Percentiles rank a stretch among this genome's conserved stretches.
These are phyloP conservation scores for Ustilago trichophora DNA, from an alignment of 1,284 basidiomycete genomes.

Conservation along the genomic window DNA sequence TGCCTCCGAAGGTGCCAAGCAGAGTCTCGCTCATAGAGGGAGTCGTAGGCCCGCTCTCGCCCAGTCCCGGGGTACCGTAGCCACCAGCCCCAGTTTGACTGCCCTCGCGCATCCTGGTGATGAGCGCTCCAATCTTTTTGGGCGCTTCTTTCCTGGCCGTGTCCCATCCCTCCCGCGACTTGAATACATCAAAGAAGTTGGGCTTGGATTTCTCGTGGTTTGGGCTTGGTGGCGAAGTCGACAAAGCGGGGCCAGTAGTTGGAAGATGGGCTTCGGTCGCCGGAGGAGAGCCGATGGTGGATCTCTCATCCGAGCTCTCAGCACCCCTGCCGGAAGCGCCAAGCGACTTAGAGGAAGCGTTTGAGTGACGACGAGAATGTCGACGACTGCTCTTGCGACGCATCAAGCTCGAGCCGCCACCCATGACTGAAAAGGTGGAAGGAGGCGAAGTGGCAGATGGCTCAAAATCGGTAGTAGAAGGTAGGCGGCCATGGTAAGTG, in stretches of 20 bases:
- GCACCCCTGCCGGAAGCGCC: conserved; percentile 13
- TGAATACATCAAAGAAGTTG: conserved; percentile 58
- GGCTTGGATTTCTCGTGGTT: conserved; percentile 23
- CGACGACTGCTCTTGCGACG: conserved; percentile 35
- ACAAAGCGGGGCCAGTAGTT: conserved; percentile 4
- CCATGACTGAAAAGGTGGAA: conserved; percentile 6
- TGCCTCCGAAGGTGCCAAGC: conserved; percentile 26
- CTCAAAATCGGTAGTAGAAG: conserved; percentile 15
- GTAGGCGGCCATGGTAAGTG: conserved; percentile 7
- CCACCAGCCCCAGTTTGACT: conserved; percentile 14
- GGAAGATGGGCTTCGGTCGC: conserved; percentile 11
- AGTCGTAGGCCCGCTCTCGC: conserved; percentile 11
- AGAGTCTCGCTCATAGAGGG: conserved; percentile 33
- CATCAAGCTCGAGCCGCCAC: conserved; percentile 8
- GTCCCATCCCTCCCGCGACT: conserved; percentile 62
- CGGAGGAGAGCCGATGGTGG: conserved; percentile 27
- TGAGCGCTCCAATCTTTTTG: conserved; percentile 61
- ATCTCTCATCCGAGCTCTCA: conserved; percentile 29
- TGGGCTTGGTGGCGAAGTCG: conserved; percentile 27
- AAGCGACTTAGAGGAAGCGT: conserved; percentile 21
- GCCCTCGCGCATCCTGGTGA: conserved; percentile 61
- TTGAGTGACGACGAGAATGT: conserved; percentile 29
- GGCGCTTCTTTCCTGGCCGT: conserved; percentile 60
- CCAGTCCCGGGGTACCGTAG: conserved; percentile 2
- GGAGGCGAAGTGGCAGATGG: conserved; percentile 15